Conservation (phyloP, 305 asterid species). For the Fraxinus velutina region DNA sequence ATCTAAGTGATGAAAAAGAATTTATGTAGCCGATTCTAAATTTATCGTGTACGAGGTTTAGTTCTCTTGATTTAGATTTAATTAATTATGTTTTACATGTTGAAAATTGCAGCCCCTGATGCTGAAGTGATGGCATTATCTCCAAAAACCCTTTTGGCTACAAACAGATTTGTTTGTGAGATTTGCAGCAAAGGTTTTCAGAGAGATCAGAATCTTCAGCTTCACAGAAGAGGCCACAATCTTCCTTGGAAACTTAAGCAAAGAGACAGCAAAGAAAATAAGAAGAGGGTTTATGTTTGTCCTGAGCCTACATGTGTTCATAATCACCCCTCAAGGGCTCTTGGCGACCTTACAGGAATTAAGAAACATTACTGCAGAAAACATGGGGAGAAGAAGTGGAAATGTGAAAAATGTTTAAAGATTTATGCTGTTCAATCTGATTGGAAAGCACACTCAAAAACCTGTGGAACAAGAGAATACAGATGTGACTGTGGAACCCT, state of each 20-base stretch:
- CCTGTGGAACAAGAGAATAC: conserved; percentile 79
- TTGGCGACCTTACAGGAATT: conserved; percentile 82
- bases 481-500: conserved; percentile 82
- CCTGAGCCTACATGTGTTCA: conserved; percentile 75
- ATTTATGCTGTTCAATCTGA: conserved; percentile 82
- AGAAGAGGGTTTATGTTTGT: conserved; percentile 68
- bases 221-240: conserved; percentile 84
- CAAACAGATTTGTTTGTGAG: conserved; percentile 76
- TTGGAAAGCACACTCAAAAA: conserved; percentile 82
- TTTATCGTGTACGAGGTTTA: not conserved
- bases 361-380: conserved; percentile 81
- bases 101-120: conserved; percentile 53
- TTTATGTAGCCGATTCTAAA: not conserved
- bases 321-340: conserved; percentile 75
- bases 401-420: conserved; percentile 72
- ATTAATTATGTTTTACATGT: not conserved
- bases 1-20: not conserved
- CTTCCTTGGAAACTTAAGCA: conserved; percentile 91
- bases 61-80: not conserved
- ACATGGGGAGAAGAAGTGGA: conserved; percentile 92
- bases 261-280: conserved; percentile 52
- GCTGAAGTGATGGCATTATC: conserved; percentile 84
- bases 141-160: conserved; percentile 63
- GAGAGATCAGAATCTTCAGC: conserved; percentile 83
- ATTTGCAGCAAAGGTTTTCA: conserved; percentile 88